Conservation (phyloP, 768 basidiomycete species). For the Kwoniella dendrophila region DNA sequence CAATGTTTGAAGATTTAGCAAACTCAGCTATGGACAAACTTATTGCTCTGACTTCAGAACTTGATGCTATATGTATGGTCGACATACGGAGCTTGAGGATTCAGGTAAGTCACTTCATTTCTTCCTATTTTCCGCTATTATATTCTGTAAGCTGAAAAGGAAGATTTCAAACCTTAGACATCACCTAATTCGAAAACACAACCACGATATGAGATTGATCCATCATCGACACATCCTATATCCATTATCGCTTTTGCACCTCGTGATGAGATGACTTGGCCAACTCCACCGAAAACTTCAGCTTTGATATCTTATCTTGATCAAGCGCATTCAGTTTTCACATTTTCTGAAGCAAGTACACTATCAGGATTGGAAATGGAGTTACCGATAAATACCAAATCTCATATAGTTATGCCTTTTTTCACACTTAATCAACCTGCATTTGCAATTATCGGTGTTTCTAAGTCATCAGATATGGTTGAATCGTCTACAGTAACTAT, state of each 20-base stretch:
- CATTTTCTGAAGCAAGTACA: neutral
- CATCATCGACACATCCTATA: slow-evolving; percentile 2
- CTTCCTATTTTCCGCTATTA: neutral
- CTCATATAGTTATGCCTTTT: slow-evolving; percentile 32
- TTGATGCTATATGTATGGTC: slow-evolving; percentile 12
- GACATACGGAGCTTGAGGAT: slow-evolving; percentile 5
- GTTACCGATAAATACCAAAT: slow-evolving; percentile 21
- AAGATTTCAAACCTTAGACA: neutral
- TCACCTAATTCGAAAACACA: neutral
- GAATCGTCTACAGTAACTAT: neutral
- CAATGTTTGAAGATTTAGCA: slow-evolving; percentile 18
- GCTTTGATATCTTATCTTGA: slow-evolving; percentile 3
- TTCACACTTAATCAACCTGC: slow-evolving; percentile 30
- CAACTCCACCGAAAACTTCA: neutral
- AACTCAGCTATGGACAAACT: slow-evolving; percentile 7
- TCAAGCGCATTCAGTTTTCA: neutral
- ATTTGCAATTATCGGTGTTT: slow-evolving; percentile 32
- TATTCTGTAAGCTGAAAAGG: too few species aligned
- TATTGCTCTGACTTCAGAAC: neutral
- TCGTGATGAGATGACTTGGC: neutral
- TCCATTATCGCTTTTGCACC: neutral
- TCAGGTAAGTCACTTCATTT: neutral
- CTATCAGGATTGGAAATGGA: slow-evolving; percentile 30
- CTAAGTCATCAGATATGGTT: neutral
- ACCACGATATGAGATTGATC: neutral